Percentiles rank a stretch among this genome's conserved stretches.
Evolutionary conservation across 108 stramenopile genomes (phyloP).

Genomic region (Conticribra weissflogii): DNA sequence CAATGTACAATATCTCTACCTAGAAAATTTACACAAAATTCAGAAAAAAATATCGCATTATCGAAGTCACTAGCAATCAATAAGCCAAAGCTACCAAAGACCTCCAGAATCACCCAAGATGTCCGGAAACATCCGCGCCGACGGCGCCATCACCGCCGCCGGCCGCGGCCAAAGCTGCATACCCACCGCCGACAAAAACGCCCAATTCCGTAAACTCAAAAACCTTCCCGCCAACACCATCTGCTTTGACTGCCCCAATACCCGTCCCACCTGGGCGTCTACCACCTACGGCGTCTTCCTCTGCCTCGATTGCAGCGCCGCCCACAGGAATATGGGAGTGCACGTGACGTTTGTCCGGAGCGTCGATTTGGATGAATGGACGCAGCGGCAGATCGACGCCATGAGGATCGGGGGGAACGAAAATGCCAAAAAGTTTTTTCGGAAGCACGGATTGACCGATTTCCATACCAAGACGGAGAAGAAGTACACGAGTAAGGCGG

Average conservation of each 20-base stretch:
- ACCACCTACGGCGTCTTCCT: constrained; percentile 93
- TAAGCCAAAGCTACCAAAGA: not conserved
- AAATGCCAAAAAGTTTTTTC: constrained; percentile 80
- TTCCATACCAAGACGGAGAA: constrained; percentile 86
- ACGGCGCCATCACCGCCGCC: constrained; percentile 89
- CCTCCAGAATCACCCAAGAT: not conserved
- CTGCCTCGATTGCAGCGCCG: constrained; percentile 92
- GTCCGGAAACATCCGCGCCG: constrained; percentile 78
- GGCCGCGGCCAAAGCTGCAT: constrained; percentile 84
- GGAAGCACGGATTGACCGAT: constrained; percentile 81
- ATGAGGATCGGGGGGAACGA: constrained; percentile 93
- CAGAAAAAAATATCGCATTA: too few relatives aligned
- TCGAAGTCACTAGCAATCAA: too few relatives aligned
- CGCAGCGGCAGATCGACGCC: constrained; percentile 89
- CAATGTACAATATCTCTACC: too few relatives aligned
- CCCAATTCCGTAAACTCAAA: constrained; percentile 89
- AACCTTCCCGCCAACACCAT: constrained; percentile 74
- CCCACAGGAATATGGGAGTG: constrained; percentile 90
- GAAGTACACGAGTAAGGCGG: constrained; percentile 87
- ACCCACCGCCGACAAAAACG: constrained; percentile 77
- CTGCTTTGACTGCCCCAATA: constrained; percentile 95
- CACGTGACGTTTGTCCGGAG: constrained; percentile 89
- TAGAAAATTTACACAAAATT: too few relatives aligned
- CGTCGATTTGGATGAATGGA: constrained; percentile 95
- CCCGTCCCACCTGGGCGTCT: constrained; percentile 93